Conservation (phyloP, 2,329 filamentous ascomycete genomes). For the Neonectria faginata region DNA sequence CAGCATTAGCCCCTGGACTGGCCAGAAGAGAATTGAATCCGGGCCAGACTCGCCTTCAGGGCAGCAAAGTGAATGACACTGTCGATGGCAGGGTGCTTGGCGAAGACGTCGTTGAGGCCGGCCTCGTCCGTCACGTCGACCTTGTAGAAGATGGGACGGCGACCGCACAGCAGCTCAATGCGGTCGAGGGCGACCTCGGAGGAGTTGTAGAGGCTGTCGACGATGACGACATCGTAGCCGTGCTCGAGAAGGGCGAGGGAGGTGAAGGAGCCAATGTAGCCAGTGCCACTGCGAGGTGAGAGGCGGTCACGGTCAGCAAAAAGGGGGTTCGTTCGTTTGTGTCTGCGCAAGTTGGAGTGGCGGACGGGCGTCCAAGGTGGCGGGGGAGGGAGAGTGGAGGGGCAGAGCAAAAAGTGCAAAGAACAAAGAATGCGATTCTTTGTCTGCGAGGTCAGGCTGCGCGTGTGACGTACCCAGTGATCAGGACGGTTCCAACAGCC, state of each 20-base stretch:
- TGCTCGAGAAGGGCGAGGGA: constrained; percentile 90
- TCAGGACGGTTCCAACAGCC: constrained; percentile 87
- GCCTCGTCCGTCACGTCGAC: constrained; percentile 89
- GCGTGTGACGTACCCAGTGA: constrained; percentile 78
- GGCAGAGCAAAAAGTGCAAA: constrained; percentile 9
- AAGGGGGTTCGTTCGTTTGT: constrained; percentile 8
- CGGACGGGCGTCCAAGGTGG: background rate
- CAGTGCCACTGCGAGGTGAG: constrained; percentile 78
- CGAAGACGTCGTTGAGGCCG: constrained; percentile 87
- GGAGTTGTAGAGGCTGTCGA: constrained; percentile 98
- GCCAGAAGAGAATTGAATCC: background rate
- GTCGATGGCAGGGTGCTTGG: constrained; percentile 91
- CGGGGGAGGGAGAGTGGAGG: background rate
- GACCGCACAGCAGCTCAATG: constrained; percentile 93
- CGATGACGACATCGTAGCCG: constrained; percentile 95
- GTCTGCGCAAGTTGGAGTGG: background rate
- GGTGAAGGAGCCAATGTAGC: constrained; percentile 99
- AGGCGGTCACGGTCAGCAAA: constrained; percentile 36
- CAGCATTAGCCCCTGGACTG: constrained; percentile 22
- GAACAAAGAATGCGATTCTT: constrained; percentile 14
- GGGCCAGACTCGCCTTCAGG: constrained; percentile 76
- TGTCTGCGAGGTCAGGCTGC: constrained; percentile 19
- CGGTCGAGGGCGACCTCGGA: constrained; percentile 91
- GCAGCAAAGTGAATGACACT: constrained; percentile 99
- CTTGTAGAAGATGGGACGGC: constrained; percentile 86